Evolutionary conservation across 1,284 basidiomycete species (phyloP), one percentile per base, ranked within the genome.

Genomic region (Afroboletus lepidellus): DNA sequence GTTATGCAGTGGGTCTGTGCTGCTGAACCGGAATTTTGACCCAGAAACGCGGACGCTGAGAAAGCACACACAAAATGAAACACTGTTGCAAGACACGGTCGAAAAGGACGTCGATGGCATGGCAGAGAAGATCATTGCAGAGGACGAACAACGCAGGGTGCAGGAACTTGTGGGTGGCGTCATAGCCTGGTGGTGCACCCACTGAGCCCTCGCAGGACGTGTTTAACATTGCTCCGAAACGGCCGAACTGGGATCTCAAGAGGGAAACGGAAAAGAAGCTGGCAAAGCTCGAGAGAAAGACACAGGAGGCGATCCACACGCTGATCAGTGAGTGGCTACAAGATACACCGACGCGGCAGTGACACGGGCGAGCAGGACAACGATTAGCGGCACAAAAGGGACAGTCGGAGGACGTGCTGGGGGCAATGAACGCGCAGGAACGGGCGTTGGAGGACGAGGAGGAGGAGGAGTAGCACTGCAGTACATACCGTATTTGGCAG

Each of bases 231-330:
- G 95, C 95, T 24, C 96, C 96, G 2, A 96, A 95, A 77, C 81
- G 93, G 45, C 85, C 90, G 11, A 98, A 98, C 70, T 98, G 96
- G 95, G 96, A 98, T 71, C 75, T 99, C 58, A 98, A 96, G 70
- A 84, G 95, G 43, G 94, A 98, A 65, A 85, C 95, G 72, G 90
- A 93, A 51, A 92, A 90, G 73, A 91, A 95, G 64, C 77, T 96
- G 48, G 79, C 83, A 12, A 95, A 87, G 67, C 76, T 98, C n/a
- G 92, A 97, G 65, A 77, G 91, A 56, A 85, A 85, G 69, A 97
- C 94, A 1, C 91, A 96, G 60, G 90, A 96, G 68, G 87, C 95
- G 1, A 90, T 97, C 56, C 89, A 96, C 60, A 89, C 87, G 7
- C 80, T 98, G 21, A 98, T 98, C 65, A 87, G 95, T 95, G 63